Evolutionary conservation across 148 eudicot genomes (phyloP).

Genomic region (Dysphania ambrosioides): DNA sequence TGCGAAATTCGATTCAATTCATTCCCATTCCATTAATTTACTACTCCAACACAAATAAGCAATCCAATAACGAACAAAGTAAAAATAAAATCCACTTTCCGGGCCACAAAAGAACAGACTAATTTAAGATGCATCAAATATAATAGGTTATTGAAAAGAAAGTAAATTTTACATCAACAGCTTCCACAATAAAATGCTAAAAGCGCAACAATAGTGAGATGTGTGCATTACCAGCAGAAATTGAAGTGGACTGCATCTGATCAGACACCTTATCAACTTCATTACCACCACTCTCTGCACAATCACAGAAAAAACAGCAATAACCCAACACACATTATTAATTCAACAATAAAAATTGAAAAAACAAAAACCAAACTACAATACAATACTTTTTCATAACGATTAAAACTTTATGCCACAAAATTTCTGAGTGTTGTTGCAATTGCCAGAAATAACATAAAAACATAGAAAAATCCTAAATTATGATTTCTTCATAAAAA

Average conservation of each 20-base stretch:
- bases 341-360: too few relatives aligned
- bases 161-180: neutral
- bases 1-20: too few relatives aligned
- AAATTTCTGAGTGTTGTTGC: neutral
- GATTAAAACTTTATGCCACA: neutral
- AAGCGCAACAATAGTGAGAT: too few relatives aligned
- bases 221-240: slow-evolving; percentile 40
- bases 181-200: neutral
- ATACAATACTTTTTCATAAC: too few relatives aligned
- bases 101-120: too few relatives aligned
- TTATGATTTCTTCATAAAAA: too few relatives aligned
- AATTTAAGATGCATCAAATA: neutral
- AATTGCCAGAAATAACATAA: neutral
- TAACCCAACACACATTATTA: neutral
- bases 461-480: too few relatives aligned
- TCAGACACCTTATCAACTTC: slow-evolving; percentile 70
- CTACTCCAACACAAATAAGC: too few relatives aligned
- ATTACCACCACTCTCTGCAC: slow-evolving; percentile 36
- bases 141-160: neutral
- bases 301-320: slow-evolving; percentile 8
- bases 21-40: too few relatives aligned
- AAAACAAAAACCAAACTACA: neutral
- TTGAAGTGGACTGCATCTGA: slow-evolving; percentile 68
- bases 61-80: too few relatives aligned
- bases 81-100: too few relatives aligned